These are phyloP conservation scores for Paraphoma chrysanthemicola DNA, from an alignment of 2,329 filamentous ascomycete genomes.

Conservation along the genomic window DNA sequence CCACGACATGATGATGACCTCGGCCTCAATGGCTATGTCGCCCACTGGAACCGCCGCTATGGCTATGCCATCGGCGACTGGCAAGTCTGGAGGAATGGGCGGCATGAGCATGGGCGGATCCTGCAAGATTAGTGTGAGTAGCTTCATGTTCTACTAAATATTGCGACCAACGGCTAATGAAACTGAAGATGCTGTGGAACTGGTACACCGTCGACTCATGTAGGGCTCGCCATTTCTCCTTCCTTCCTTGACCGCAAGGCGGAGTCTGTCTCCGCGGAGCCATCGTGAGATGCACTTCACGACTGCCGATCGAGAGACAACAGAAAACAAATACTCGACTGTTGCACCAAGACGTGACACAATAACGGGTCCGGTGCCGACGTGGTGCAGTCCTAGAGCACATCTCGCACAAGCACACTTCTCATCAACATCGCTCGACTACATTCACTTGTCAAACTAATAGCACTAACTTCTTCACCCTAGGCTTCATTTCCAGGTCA, in stretches of 20 bases:
- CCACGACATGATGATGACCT: conserved; percentile 19
- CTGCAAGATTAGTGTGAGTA: conserved; percentile 43
- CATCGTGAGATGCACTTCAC: background rate
- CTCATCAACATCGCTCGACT: background rate
- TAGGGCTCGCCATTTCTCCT: conserved; percentile 15
- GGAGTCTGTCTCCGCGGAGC: background rate
- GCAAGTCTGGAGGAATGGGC: conserved; percentile 5
- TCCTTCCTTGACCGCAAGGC: background rate
- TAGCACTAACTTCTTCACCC: background rate
- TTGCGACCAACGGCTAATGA: conserved; percentile 3
- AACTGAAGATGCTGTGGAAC: conserved; percentile 73
- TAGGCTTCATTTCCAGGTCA: conserved; percentile 68
- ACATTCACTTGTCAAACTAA: background rate
- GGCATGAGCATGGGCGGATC: conserved; percentile 23
- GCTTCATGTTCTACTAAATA: background rate
- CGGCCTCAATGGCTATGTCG: conserved; percentile 19
- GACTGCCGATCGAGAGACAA: background rate
- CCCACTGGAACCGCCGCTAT: conserved; percentile 25
- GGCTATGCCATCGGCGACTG: conserved; percentile 25
- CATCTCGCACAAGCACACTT: background rate
- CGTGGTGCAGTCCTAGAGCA: background rate
- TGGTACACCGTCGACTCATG: conserved; percentile 75
- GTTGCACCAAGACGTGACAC: background rate
- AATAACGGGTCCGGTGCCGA: background rate
- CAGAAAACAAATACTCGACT: background rate